phyloP scores from a whole-genome alignment of 768 basidiomycete genomes.

The Clitopilus hobsonii region DNA sequence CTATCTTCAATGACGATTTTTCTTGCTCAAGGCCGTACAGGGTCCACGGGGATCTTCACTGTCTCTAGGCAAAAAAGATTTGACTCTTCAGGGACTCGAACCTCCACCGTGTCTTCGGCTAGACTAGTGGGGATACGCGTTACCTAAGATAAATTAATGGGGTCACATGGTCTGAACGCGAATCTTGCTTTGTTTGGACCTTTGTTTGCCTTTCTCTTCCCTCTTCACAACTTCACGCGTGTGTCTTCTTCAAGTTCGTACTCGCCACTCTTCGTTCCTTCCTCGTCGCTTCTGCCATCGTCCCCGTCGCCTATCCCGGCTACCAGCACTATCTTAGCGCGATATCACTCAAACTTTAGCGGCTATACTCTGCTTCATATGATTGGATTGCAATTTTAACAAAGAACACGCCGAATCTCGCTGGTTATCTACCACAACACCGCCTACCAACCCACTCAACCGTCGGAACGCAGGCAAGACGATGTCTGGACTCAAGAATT shows the following conservation, averaged over 20 bases:
- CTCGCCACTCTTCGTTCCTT: neutral
- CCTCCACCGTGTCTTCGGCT: neutral
- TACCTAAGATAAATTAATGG: neutral
- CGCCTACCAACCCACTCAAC: neutral
- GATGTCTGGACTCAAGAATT: constrained; percentile 81
- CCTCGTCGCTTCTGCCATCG: neutral
- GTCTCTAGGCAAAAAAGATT: neutral
- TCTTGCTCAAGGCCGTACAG: neutral
- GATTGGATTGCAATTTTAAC: neutral
- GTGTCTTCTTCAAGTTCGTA: neutral
- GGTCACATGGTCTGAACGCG: neutral
- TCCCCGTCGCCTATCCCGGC: neutral
- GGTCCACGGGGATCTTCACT: neutral
- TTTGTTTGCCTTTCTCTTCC: neutral
- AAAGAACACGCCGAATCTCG: neutral
- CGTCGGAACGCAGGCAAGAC: neutral
- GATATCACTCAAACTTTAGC: neutral
- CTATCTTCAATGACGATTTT: neutral
- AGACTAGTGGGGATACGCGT: neutral
- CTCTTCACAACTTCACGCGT: neutral
- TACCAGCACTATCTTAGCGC: neutral
- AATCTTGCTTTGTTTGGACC: neutral
- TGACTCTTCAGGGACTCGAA: neutral
- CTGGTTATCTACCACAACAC: neutral
- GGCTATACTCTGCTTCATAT: neutral